phyloP scores from a whole-genome alignment of 257 asterid genomes.

The Solanum verrucosum region DNA sequence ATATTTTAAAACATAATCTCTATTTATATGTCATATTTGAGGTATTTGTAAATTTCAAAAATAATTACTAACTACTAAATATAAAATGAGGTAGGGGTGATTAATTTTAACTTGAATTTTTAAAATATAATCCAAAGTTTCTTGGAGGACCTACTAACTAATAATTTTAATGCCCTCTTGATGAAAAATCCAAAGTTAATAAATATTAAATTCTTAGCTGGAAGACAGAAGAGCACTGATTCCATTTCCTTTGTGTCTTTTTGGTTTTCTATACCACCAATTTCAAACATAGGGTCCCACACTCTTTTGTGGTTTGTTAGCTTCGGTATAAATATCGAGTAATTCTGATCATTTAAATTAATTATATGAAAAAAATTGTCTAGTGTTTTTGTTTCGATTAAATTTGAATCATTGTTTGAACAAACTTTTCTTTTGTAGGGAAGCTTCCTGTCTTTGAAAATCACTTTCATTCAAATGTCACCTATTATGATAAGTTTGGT shows the following conservation, averaged over 20 bases:
- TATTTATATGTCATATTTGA: neutral
- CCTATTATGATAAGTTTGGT: neutral
- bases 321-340: too few species aligned
- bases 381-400: neutral
- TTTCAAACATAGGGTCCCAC: neutral
- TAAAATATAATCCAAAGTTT: neutral
- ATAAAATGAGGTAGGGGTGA: neutral
- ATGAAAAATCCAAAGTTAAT: neutral
- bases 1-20: too few species aligned
- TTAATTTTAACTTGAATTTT: neutral
- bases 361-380: neutral
- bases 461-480: neutral
- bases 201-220: neutral
- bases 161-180: neutral
- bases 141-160: neutral
- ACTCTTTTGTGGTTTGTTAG: neutral
- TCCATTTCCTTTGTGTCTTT: neutral
- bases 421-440: neutral
- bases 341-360: too few species aligned
- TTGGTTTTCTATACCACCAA: neutral
- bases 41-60: too few species aligned
- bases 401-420: neutral
- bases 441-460: neutral
- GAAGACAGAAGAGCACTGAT: neutral
- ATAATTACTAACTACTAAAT: neutral